Base-by-base conservation (phyloP, 164 flowering plant genomes). In the Pachysandra terminalis region DNA sequence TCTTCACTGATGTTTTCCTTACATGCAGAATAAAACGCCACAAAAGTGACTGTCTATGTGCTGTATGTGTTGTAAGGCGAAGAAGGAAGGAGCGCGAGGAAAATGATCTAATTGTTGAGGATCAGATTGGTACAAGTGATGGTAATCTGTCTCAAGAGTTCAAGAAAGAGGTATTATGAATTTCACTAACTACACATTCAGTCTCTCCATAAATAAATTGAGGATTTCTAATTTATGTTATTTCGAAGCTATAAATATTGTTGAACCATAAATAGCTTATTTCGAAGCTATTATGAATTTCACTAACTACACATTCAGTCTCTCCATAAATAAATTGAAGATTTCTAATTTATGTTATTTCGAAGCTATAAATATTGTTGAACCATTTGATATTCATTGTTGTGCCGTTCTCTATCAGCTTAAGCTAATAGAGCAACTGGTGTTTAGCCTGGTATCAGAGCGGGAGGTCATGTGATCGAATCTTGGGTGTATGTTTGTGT, bases 31-130 rank as follows among this genome's bases (percentile, higher is more conserved):
- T 86, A 59, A 81, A 84, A 76, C 84, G 78, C 71, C 98, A 93
- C 74, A 96, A 96, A 79, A 78, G 76, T 52, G 94, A 83, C 59
- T 96, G 99, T 68, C 69, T 90, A 48, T 96, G 99, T 82, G 99
- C 98, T 49, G 85, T 96, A 67, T 93, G 98, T 81, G 82, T 90
- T 68, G 75, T 93, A 71, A 93, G 80, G 82, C 90, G 98, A n/a
- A 90, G 91, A 5, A 85, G 89, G 74, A 78, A 71, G 70, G 97
- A 96, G 75, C 91, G 95, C 21, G 91, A 89, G 73, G 88, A 74
- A 75, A 82, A 56, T 79, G 79, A 78, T 65, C 84, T 73, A 68
- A 48, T 76, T 60, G 70, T 77, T 64, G 82, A 81, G 61, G 84
- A 81, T 65, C 85, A 75, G 49, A 55, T 32, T 68, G 82, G 76